Conservation (phyloP, 768 basidiomycete species). For the Plicaturopsis crispa region DNA sequence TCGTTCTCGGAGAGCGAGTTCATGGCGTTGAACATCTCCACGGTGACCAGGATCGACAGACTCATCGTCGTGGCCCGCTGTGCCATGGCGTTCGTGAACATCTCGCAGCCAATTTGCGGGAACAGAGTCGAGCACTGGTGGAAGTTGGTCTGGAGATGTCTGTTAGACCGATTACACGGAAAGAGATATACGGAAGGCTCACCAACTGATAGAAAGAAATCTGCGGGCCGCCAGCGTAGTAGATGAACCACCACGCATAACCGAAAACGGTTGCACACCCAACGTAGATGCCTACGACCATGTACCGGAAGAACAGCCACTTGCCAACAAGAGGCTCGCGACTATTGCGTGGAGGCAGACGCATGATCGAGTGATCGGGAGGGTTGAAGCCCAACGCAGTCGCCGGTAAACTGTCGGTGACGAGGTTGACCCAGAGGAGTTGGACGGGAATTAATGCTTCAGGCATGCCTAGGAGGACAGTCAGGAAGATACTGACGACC, state of each 20-base stretch:
- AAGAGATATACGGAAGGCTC: constrained; percentile 1
- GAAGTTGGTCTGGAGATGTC: constrained; percentile 78
- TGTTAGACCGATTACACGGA: constrained; percentile 1
- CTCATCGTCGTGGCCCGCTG: constrained; percentile 92
- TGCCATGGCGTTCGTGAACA: constrained; percentile 88
- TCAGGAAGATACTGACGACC: constrained; percentile 96
- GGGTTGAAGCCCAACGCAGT: constrained; percentile 98
- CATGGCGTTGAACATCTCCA: constrained; percentile 98
- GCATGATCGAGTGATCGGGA: constrained; percentile 95
- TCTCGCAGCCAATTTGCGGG: constrained; percentile 89
- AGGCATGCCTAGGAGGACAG: constrained; percentile 98
- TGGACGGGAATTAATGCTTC: constrained; percentile 97
- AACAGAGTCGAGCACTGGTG: constrained; percentile 81
- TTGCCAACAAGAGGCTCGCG: constrained; percentile 85
- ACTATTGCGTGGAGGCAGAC: constrained; percentile 83
- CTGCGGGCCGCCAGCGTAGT: constrained; percentile 84
- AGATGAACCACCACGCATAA: constrained; percentile 99
- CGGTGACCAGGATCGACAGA: constrained; percentile 89
- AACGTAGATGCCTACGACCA: constrained; percentile 91
- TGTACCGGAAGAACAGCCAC: constrained; percentile 95
- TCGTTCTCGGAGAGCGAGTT: constrained; percentile 98
- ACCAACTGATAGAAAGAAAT: constrained; percentile 92
- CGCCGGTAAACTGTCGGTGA: constrained; percentile 94
- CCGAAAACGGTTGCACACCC: constrained; percentile 94
- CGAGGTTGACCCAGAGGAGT: constrained; percentile 96